Evolutionary conservation across 176 grass and related monocot species (phyloP).

Genomic region (Raddia guianensis): DNA sequence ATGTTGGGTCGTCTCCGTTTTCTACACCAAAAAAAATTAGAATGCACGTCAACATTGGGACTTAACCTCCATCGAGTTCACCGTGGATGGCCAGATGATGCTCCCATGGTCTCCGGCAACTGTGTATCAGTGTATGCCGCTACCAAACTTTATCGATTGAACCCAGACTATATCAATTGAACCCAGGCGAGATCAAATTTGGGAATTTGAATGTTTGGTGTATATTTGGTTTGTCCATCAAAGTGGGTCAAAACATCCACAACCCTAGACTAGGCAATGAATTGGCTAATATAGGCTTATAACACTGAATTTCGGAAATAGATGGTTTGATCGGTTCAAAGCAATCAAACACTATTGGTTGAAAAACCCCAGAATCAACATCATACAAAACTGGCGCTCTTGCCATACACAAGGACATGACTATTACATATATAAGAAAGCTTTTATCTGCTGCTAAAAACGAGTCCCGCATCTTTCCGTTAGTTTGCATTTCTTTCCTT

Average conservation of each 20-base stretch:
- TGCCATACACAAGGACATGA: too few species aligned
- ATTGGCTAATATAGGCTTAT: not conserved
- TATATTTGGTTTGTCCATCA: not conserved
- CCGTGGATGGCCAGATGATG: not conserved
- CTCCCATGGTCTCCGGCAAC: not conserved
- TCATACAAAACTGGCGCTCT: not conserved
- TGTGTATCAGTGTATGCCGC: too few species aligned
- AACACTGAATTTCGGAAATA: not conserved
- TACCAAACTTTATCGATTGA: too few species aligned
- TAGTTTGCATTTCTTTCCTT: not conserved
- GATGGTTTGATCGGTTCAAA: not conserved
- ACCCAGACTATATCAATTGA: not conserved
- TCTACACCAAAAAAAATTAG: too few species aligned
- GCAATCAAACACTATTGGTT: not conserved
- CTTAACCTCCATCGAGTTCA: not conserved
- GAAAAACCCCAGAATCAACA: not conserved
- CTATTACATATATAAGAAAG: not conserved
- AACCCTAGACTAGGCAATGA: not conserved
- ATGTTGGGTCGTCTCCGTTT: too few species aligned
- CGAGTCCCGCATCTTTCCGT: not conserved
- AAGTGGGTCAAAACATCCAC: not conserved
- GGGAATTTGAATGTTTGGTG: not conserved
- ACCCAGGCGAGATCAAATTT: not conserved
- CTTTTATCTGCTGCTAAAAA: not conserved
- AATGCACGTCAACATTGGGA: too few species aligned